phyloP scores from a whole-genome alignment of 148 eudicot species.

The Camellia sinensis region DNA sequence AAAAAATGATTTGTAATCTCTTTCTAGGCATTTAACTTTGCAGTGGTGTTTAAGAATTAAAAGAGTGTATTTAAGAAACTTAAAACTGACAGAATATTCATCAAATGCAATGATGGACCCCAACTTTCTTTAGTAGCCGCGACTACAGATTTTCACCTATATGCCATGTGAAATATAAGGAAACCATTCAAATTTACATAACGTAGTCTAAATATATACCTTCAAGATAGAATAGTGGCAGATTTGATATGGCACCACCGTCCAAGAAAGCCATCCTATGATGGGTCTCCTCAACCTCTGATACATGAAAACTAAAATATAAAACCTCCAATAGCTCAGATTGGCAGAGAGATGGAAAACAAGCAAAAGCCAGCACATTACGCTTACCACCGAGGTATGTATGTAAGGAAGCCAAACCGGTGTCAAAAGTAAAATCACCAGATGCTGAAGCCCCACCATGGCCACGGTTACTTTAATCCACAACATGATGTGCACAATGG shows the following conservation, averaged over 20 bases:
- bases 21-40: background rate
- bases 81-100: background rate
- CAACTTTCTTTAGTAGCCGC: background rate
- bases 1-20: background rate
- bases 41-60: background rate
- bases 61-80: background rate
- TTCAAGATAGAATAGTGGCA: slow-evolving; percentile 81
- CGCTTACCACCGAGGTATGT: slow-evolving; percentile 90
- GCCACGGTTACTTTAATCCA: slow-evolving; percentile 41
- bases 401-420: slow-evolving; percentile 76
- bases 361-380: slow-evolving; percentile 9
- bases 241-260: slow-evolving; percentile 63
- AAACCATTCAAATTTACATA: background rate
- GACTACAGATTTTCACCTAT: background rate
- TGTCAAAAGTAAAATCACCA: slow-evolving; percentile 48
- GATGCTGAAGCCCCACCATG: slow-evolving; percentile 35
- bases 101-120: background rate
- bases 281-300: slow-evolving; percentile 92
- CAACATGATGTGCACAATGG: background rate
- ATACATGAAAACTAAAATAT: slow-evolving; percentile 25
- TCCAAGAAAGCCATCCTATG: slow-evolving; percentile 72
- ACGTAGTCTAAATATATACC: slow-evolving; percentile 33
- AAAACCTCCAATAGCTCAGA: slow-evolving; percentile 11
- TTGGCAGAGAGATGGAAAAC: background rate
- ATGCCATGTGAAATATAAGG: background rate